Conservation (phyloP, 78 protist genomes). For the slime mould (Dictyostelium discoideum) region dicty_2.7 NC_007090.3:4949501-4950000, state of each 20-base stretch:
- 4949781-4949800: slow-evolving; percentile 44
- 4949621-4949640: background rate
- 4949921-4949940: slow-evolving; percentile 69
- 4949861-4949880: background rate
- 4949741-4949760: slow-evolving; percentile 59
- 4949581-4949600: too few species aligned
- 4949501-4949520: background rate
- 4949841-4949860: slow-evolving; percentile 35
- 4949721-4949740: slow-evolving; percentile 62
- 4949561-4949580: too few species aligned
- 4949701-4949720: slow-evolving; percentile 52
- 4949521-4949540: background rate
- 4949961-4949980: background rate
- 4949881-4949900: slow-evolving; percentile 49
- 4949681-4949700: slow-evolving; percentile 11
- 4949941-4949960: background rate
- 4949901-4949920: slow-evolving; percentile 65
- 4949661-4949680: slow-evolving; percentile 27
- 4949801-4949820: background rate
- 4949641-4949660: slow-evolving; percentile 15
- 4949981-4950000: background rate
- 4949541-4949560: background rate
- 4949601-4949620: background rate
- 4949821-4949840: background rate
- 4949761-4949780: slow-evolving; percentile 46